Percentiles rank a stretch among this genome's conserved stretches.
Conservation (phyloP, 2,329 filamentous ascomycete genomes). For the Beauveria varroae region DNA sequence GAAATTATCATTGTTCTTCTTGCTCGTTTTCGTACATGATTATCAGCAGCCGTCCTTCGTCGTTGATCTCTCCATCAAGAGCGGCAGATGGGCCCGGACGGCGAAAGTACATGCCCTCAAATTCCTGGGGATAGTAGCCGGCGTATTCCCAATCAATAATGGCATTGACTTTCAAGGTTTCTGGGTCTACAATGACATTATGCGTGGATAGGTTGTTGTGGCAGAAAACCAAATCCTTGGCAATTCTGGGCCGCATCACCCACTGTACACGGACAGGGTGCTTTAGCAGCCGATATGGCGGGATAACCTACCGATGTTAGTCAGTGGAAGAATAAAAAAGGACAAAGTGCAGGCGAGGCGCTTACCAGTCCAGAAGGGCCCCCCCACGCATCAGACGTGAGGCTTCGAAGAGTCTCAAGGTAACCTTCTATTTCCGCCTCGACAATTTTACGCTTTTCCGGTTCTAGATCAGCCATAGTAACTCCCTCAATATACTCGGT, state of each 20-base stretch:
- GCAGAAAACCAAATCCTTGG: slow-evolving; percentile 17
- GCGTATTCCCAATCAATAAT: slow-evolving; percentile 32
- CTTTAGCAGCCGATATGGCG: neutral
- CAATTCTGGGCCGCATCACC: slow-evolving; percentile 13
- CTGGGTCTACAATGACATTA: slow-evolving; percentile 15
- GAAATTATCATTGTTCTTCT: too few relatives aligned
- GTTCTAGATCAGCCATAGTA: slow-evolving; percentile 12
- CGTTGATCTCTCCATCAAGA: slow-evolving; percentile 18
- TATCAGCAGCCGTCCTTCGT: neutral
- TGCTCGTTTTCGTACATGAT: neutral
- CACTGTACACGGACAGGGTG: slow-evolving; percentile 1
- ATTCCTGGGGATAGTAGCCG: slow-evolving; percentile 25
- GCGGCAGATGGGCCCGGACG: slow-evolving; percentile 19
- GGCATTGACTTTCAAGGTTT: slow-evolving; percentile 23
- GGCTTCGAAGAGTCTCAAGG: neutral
- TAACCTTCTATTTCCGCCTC: slow-evolving; percentile 13
- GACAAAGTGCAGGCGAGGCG: neutral
- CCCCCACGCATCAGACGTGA: neutral
- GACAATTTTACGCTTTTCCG: slow-evolving; percentile 11
- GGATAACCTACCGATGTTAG: neutral
- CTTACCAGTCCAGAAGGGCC: neutral
- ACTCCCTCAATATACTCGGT: slow-evolving; percentile 15
- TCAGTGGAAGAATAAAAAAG: neutral
- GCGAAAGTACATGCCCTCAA: slow-evolving; percentile 20
- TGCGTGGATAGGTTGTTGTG: slow-evolving; percentile 14